phyloP scores from a whole-genome alignment of 495 filamentous ascomycete species.

The Penicillium lagena region DNA sequence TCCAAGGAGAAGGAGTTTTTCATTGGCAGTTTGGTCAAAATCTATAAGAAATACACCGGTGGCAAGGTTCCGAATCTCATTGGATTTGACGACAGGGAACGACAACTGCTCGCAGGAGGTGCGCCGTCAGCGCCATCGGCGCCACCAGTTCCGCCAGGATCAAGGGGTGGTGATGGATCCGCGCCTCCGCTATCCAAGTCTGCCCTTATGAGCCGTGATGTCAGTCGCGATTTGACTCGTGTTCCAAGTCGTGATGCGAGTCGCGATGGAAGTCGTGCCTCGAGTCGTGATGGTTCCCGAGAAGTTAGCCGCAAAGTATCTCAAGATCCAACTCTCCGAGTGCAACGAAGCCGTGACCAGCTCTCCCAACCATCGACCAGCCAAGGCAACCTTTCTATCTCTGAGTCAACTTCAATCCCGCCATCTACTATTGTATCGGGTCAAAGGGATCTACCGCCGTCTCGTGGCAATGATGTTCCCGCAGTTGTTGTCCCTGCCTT shows the following conservation, averaged over 20 bases:
- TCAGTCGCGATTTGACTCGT: too few relatives aligned
- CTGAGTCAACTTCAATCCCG: constrained; percentile 16
- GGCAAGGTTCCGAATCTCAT: constrained; percentile 72
- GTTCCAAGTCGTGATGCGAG: constrained; percentile 12
- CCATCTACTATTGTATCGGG: constrained; percentile 8
- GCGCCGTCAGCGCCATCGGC: constrained; percentile 24
- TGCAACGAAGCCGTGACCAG: constrained; percentile 42
- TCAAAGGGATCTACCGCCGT: constrained; percentile 18
- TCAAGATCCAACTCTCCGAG: constrained; percentile 34
- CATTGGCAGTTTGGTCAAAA: constrained; percentile 88
- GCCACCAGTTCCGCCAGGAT: constrained; percentile 23
- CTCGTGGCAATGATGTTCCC: constrained; percentile 19
- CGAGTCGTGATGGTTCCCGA: constrained; percentile 32
- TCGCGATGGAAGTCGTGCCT: constrained; percentile 14
- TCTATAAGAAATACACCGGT: constrained; percentile 91
- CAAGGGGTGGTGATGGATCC: constrained; percentile 21
- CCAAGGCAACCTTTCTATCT: constrained; percentile 18
- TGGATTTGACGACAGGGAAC: constrained; percentile 76
- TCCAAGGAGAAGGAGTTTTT: constrained; percentile 98
- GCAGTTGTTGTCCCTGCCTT: constrained; percentile 9
- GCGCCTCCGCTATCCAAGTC: too few relatives aligned
- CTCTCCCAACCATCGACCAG: constrained; percentile 32
- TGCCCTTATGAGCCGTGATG: too few relatives aligned
- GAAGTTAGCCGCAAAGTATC: constrained; percentile 29
- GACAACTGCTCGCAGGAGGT: constrained; percentile 58